These are phyloP conservation scores for Neobulgaria alba DNA, from an alignment of 2,329 filamentous ascomycete species.

Conservation along the genomic window DNA sequence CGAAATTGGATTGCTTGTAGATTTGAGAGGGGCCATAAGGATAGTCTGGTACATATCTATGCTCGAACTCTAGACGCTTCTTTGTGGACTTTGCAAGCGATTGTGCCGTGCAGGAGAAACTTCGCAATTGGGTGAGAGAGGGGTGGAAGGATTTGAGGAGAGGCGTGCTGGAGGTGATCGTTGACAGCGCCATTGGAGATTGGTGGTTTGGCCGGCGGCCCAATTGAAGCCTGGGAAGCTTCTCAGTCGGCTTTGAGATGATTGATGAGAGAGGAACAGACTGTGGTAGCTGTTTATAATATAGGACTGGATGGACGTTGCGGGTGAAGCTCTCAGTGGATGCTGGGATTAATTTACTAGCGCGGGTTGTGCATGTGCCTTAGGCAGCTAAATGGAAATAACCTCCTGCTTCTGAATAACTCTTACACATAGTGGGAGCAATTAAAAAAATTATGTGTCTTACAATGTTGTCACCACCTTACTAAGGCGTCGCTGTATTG, in stretches of 20 bases:
- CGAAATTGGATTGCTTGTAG: slow-evolving; percentile 74
- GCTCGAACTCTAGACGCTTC: slow-evolving; percentile 27
- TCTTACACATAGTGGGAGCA: too few species aligned
- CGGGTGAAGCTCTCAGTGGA: too few species aligned
- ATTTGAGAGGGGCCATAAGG: slow-evolving; percentile 61
- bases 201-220: neutral
- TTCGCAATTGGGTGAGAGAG: slow-evolving; percentile 24
- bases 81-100: slow-evolving; percentile 29
- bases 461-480: too few species aligned
- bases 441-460: too few species aligned
- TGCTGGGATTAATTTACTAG: neutral
- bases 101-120: slow-evolving; percentile 27
- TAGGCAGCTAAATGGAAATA: too few species aligned
- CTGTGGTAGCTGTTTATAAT: neutral
- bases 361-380: too few species aligned
- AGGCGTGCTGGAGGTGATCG: slow-evolving; percentile 16
- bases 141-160: slow-evolving; percentile 19
- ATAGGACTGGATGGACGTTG: too few species aligned
- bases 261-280: neutral
- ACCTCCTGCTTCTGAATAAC: too few species aligned
- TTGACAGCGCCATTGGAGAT: neutral
- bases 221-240: neutral
- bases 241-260: neutral
- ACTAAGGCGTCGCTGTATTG: too few species aligned
- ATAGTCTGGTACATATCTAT: slow-evolving; percentile 46